A percentile compares a stretch with the other conserved stretches of the same genome.
Conservation (phyloP, 129 eudicot species). For the Chrysanthemum lavandulifolium region DNA sequence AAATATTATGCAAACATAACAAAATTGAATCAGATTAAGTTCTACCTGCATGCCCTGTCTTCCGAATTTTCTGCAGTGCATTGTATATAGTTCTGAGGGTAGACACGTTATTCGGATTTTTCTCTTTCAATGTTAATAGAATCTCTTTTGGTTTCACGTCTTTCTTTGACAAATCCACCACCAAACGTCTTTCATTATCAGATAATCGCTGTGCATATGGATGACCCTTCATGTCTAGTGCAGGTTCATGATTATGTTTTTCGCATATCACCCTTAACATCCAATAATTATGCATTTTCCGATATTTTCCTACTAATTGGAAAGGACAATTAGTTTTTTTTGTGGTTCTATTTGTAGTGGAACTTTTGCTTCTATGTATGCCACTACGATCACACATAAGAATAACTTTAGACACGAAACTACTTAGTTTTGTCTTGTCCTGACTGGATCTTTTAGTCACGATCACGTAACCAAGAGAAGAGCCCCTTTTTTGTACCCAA, state of each 20-base stretch:
- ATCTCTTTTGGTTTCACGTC: conserved; percentile 21
- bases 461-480: not conserved
- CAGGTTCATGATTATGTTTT: no score
- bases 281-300: no score
- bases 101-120: conserved; percentile 16
- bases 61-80: conserved; percentile 7
- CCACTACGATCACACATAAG: conserved; percentile 12
- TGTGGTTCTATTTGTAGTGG: conserved; percentile 1
- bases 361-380: not conserved
- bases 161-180: conserved; percentile 26
- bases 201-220: conserved; percentile 22
- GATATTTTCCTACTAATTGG: conserved; percentile 8
- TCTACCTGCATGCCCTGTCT: conserved; percentile 11
- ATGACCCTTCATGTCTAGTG: conserved; percentile 12
- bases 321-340: conserved; percentile 27
- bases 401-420: not conserved
- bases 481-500: not conserved
- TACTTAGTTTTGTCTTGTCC: not conserved
- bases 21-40: not conserved
- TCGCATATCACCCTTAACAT: no score
- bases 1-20: not conserved
- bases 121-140: conserved; percentile 9
- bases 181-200: conserved; percentile 20
- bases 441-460: not conserved
- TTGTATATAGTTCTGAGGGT: conserved; percentile 13